A percentile compares a stretch with the other conserved stretches of the same genome.
phyloP scores from a whole-genome alignment of 2,329 filamentous ascomycete genomes.

The Trichoderma oligosporum region DNA sequence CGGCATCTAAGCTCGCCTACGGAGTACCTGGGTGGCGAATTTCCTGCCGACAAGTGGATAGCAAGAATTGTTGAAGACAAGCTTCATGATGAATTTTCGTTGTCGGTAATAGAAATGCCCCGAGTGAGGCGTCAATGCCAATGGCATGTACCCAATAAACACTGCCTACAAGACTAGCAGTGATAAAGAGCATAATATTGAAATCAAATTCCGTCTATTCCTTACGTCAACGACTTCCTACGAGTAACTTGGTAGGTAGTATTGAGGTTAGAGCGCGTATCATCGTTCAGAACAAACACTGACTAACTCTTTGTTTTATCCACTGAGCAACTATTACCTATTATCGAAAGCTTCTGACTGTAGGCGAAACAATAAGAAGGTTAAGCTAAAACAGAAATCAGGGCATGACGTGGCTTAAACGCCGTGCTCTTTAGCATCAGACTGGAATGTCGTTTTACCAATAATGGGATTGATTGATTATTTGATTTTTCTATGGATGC shows the following conservation, averaged over 20 bases:
- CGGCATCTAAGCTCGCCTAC: not conserved
- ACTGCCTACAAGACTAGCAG: too few species aligned
- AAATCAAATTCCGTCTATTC: too few species aligned
- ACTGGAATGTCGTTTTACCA: constrained; percentile 3
- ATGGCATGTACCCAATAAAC: not conserved
- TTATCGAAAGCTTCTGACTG: not conserved
- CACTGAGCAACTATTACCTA: not conserved
- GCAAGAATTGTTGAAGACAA: too few species aligned
- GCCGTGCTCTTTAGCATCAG: not conserved
- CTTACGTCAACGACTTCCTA: too few species aligned
- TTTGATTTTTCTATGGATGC: not conserved
- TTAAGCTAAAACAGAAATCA: constrained; percentile 10
- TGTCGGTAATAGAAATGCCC: too few species aligned
- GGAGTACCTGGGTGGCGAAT: not conserved
- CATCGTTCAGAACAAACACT: too few species aligned
- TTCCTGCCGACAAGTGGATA: constrained; percentile 10
- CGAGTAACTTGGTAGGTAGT: too few species aligned
- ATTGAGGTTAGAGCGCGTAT: too few species aligned
- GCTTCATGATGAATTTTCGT: too few species aligned
- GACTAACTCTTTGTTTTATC: too few species aligned
- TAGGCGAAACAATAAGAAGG: not conserved
- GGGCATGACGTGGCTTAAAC: constrained; percentile 8
- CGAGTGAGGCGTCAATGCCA: not conserved
- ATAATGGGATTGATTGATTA: not conserved
- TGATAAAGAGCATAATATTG: too few species aligned